Percentiles rank a stretch among this genome's conserved stretches.
phyloP scores from a whole-genome alignment of 768 basidiomycete genomes.

The Lactarius hengduanensis region DNA sequence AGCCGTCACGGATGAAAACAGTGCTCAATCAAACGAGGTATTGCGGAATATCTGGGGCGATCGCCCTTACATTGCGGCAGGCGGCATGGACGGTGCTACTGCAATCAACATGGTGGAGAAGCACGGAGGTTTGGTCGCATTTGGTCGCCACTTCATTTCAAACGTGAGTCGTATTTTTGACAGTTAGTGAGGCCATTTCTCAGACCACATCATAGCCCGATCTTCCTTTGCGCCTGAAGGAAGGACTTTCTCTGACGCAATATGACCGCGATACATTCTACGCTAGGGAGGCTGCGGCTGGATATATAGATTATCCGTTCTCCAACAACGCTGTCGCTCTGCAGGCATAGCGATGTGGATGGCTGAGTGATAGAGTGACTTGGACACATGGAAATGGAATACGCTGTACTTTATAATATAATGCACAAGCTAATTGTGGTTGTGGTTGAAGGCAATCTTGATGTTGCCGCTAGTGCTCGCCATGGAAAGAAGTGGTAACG shows the following conservation, averaged over 20 bases:
- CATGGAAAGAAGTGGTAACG: too few species aligned
- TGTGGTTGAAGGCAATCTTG: too few species aligned
- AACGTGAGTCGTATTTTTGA: background rate
- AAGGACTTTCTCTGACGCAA: background rate
- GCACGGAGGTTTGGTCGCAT: background rate
- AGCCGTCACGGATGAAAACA: background rate
- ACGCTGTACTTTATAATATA: too few species aligned
- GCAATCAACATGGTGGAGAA: background rate
- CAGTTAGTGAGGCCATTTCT: background rate
- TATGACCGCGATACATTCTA: background rate
- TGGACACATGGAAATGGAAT: too few species aligned
- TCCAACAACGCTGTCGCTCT: background rate
- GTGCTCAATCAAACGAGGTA: background rate
- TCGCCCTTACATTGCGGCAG: background rate
- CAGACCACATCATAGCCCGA: background rate
- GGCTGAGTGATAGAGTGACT: background rate
- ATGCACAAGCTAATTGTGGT: too few species aligned
- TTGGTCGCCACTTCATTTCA: background rate
- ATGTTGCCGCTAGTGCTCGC: too few species aligned
- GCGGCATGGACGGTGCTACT: background rate
- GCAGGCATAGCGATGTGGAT: background rate
- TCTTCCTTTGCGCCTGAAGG: background rate
- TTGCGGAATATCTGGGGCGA: background rate
- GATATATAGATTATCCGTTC: background rate
- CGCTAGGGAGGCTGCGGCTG: background rate